Evolutionary conservation across 2,329 filamentous ascomycete genomes (phyloP).

Genomic region (Blastomyces silverae): DNA sequence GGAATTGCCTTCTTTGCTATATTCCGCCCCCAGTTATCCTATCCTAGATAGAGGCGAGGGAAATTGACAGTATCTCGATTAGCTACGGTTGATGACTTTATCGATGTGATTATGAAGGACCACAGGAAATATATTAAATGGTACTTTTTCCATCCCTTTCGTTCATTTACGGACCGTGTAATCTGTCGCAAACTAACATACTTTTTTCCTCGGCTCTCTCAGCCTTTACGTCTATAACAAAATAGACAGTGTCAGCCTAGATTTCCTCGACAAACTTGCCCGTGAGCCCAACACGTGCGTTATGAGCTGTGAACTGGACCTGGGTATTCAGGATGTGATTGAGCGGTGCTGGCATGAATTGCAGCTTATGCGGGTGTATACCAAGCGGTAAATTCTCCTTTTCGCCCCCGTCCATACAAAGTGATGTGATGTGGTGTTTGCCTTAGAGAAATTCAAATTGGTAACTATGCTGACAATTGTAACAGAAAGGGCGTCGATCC

Average conservation of each 20-base stretch:
- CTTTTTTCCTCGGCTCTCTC: neutral
- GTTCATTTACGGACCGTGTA: slow-evolving; percentile 2
- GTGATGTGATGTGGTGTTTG: neutral
- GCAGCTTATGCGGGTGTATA: slow-evolving; percentile 84
- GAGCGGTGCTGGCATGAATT: slow-evolving; percentile 94
- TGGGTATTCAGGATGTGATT: slow-evolving; percentile 88
- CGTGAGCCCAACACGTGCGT: slow-evolving; percentile 90
- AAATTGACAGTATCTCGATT: slow-evolving; percentile 12
- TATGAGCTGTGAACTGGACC: slow-evolving; percentile 94
- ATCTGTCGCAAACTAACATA: neutral
- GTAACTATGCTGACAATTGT: neutral
- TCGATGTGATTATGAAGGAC: slow-evolving; percentile 99
- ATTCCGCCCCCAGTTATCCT: neutral
- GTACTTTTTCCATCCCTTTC: slow-evolving; percentile 36
- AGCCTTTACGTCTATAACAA: slow-evolving; percentile 99
- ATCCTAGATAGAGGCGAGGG: neutral
- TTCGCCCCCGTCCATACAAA: neutral
- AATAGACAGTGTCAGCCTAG: slow-evolving; percentile 88
- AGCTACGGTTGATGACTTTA: slow-evolving; percentile 95
- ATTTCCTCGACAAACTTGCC: slow-evolving; percentile 86
- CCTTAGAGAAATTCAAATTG: neutral
- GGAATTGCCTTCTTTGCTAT: neutral
- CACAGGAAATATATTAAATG: slow-evolving; percentile 94
- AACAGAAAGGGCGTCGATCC: slow-evolving; percentile 78
- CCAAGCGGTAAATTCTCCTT: slow-evolving; percentile 56